phyloP scores from a whole-genome alignment of 192 early-diverging fungal species.

The Coemansia brasiliensis region DNA sequence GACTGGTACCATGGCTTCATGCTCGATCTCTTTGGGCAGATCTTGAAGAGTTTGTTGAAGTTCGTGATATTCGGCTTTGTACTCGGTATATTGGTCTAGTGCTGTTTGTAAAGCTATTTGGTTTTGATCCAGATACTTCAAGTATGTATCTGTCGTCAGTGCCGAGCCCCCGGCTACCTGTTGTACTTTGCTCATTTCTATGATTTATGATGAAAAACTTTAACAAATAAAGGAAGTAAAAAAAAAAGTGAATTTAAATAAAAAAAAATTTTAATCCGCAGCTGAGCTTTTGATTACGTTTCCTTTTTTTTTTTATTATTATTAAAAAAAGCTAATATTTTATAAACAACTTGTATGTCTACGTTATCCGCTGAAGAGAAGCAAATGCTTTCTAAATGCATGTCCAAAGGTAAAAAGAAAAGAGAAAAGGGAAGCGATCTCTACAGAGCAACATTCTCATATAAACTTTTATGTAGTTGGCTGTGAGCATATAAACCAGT shows the following conservation, averaged over 20 bases:
- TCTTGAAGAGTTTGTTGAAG: conserved; percentile 28
- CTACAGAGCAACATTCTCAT: too few species aligned
- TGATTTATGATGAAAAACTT: too few species aligned
- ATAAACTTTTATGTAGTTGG: conserved; percentile 26
- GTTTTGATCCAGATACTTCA: conserved; percentile 16
- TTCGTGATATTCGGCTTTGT: conserved; percentile 36
- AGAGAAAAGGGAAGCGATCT: too few species aligned
- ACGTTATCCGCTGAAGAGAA: conserved; percentile 9
- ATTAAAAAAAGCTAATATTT: too few species aligned
- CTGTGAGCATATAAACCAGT: conserved; percentile 21
- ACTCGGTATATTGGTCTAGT: conserved; percentile 27
- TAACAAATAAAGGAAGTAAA: not conserved
- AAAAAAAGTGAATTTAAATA: not conserved
- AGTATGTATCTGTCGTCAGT: conserved; percentile 11
- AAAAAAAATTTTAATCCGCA: too few species aligned
- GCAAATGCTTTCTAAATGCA: conserved; percentile 20
- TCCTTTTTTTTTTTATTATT: not conserved
- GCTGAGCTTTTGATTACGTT: too few species aligned
- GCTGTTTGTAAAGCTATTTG: conserved; percentile 5
- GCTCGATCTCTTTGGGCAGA: conserved; percentile 29
- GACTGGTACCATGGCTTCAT: conserved; percentile 66
- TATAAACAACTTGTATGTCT: not conserved
- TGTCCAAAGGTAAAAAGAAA: conserved; percentile 31
- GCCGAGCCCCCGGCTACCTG: not conserved
- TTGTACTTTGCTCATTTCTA: conserved; percentile 7